These are phyloP conservation scores for Cercospora sp. DNA, from an alignment of 2,329 filamentous ascomycete genomes.

Conservation along the genomic window DNA sequence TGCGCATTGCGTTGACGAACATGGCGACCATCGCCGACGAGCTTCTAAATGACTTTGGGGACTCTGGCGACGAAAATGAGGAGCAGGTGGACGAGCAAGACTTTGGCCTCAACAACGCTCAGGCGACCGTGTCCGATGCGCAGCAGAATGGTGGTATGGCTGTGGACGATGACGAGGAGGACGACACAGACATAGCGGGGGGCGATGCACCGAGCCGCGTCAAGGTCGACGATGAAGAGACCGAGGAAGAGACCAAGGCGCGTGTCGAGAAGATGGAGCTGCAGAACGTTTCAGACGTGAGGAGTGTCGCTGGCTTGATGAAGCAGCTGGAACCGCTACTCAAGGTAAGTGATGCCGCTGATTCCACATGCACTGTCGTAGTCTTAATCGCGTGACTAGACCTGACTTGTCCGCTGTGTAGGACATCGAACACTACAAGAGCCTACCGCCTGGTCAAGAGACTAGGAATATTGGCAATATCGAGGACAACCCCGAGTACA, in stretches of 20 bases:
- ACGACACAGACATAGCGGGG: slow-evolving; percentile 48
- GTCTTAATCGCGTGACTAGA: slow-evolving; percentile 64
- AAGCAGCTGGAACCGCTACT: slow-evolving; percentile 77
- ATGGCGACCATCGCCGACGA: slow-evolving; percentile 95
- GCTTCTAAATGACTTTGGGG: slow-evolving; percentile 86
- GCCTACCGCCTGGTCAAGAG: slow-evolving; percentile 63
- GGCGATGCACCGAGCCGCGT: slow-evolving; percentile 33
- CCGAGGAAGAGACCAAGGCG: slow-evolving; percentile 70
- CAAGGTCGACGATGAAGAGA: slow-evolving; percentile 55
- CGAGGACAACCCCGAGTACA: slow-evolving; percentile 89
- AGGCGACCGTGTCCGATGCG: slow-evolving; percentile 42
- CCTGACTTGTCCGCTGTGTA: slow-evolving; percentile 66
- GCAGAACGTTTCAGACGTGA: slow-evolving; percentile 71
- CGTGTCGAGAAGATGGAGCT: slow-evolving; percentile 83
- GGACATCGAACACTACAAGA: slow-evolving; percentile 79
- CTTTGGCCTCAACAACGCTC: slow-evolving; percentile 10
- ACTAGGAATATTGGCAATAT: slow-evolving; percentile 73
- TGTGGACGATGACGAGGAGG: slow-evolving; percentile 56
- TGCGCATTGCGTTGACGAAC: slow-evolving; percentile 22
- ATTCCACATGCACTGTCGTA: slow-evolving; percentile 34
- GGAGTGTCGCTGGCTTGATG: slow-evolving; percentile 77
- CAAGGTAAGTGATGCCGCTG: slow-evolving; percentile 63
- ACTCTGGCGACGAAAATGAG: slow-evolving; percentile 75
- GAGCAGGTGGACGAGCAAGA: slow-evolving; percentile 41
- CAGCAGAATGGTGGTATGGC: slow-evolving; percentile 58